A percentile compares a stretch with the other conserved stretches of the same genome.
These are phyloP conservation scores for Flaveria trinervia DNA, from an alignment of 129 eudicot species.

Conservation along the genomic window DNA sequence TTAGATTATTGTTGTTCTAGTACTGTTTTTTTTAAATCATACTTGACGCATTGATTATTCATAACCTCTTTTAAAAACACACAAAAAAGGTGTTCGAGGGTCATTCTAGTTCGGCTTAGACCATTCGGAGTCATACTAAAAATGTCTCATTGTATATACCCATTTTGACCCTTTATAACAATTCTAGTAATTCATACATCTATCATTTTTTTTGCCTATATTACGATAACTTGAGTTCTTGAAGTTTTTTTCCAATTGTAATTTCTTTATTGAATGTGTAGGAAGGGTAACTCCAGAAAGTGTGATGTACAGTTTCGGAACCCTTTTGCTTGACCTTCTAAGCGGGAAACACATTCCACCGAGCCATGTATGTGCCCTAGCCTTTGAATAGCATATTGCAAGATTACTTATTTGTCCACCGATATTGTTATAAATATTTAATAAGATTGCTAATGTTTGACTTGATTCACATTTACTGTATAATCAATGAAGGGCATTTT, in stretches of 20 bases:
- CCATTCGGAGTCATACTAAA: neutral
- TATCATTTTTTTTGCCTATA: neutral
- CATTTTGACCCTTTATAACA: neutral
- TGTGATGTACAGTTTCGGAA: conserved; percentile 44
- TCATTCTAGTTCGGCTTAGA: neutral
- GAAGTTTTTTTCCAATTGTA: conserved; percentile 5
- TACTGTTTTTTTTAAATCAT: neutral
- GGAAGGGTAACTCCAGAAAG: conserved; percentile 47
- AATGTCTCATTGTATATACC: neutral
- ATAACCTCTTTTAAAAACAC: neutral
- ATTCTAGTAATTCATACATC: neutral
- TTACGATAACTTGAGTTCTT: conserved; percentile 13
- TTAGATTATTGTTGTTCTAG: neutral
- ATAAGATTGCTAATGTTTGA: neutral
- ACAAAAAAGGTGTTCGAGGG: neutral
- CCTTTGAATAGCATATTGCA: neutral
- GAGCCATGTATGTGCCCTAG: conserved; percentile 56
- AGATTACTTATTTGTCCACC: neutral
- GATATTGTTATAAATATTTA: neutral
- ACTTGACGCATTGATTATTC: neutral
- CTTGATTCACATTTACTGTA: neutral
- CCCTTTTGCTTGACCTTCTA: conserved; percentile 46
- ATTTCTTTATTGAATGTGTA: conserved; percentile 23
- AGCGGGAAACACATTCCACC: conserved; percentile 50
- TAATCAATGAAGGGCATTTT: conserved; percentile 13